Evolutionary conservation across 2,329 filamentous ascomycete species (phyloP).

Genomic region (Xylariaceae sp.): DNA sequence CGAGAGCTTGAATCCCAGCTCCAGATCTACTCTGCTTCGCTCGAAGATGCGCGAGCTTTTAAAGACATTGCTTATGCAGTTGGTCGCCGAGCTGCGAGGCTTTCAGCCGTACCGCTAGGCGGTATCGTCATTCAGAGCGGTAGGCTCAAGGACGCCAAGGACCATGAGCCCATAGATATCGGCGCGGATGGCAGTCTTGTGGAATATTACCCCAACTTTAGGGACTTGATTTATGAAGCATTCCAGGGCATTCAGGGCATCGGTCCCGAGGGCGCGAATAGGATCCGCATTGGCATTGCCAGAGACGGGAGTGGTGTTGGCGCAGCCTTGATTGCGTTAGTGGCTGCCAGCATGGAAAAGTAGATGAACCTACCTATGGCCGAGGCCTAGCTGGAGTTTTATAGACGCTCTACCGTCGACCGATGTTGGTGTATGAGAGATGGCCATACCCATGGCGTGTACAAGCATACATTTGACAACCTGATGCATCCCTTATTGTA

Average conservation of each 20-base stretch:
- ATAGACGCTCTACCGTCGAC: conserved; percentile 23
- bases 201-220: conserved; percentile 92
- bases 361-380: conserved; percentile 17
- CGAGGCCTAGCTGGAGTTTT: background rate
- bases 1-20: conserved; percentile 74
- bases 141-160: conserved; percentile 58
- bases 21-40: conserved; percentile 68
- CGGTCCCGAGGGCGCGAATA: conserved; percentile 72
- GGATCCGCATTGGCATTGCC: conserved; percentile 89
- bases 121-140: conserved; percentile 79
- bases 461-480: conserved; percentile 8
- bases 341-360: conserved; percentile 68
- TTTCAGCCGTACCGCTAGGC: conserved; percentile 82
- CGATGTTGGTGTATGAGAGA: conserved; percentile 20
- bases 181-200: conserved; percentile 93
- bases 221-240: conserved; percentile 81
- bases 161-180: conserved; percentile 76
- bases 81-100: conserved; percentile 79
- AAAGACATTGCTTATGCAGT: conserved; percentile 79
- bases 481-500: background rate
- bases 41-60: conserved; percentile 83
- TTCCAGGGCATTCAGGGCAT: conserved; percentile 73
- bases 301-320: conserved; percentile 97
- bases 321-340: conserved; percentile 87
- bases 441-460: background rate